Evolutionary conservation across 2,329 filamentous ascomycete species (phyloP), one percentile per base, ranked within the genome.

Genomic region (Colletotrichum costaricense): DNA sequence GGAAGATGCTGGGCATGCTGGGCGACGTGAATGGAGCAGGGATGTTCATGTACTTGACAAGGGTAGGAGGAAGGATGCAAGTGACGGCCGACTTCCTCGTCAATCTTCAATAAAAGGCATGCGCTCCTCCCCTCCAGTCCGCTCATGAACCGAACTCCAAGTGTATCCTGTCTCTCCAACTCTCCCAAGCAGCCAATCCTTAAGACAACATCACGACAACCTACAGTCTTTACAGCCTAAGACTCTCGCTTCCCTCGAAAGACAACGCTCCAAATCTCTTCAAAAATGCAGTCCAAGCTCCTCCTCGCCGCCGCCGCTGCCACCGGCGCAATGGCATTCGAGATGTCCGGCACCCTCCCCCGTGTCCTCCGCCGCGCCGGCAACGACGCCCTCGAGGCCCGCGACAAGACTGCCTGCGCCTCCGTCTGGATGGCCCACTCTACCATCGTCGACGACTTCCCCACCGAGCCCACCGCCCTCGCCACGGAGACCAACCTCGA

Each of bases 401-500:
- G 73, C 66, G 70, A 71, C 52, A 26, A 65, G 19, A 14, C 38
- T n/a, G 52, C 42, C n/a, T 75, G 73, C 63, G 6, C 42, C 3
- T 72, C 76, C 12, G 75, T 72, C 64, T 77, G 69, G 52, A 16
- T 63, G 4, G 49, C 67, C 2, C 38, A 79, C 38, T 49, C 65
- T 14, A 73, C 74, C 9, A 57, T 76, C 52, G 73, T 74, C 59
- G 26, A 65, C 8, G 59, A 74, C 12, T 63, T 80, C 35, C 63
- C 77, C 46, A 66, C 72, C n/a, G 33, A 67, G 8, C 55, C 79
- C n/a, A 74, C 75, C 16, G 35, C 66, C 28, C 58, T 33, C 76
- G 35, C 78, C 77, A 52, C 78, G 75, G 1, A 73, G 74, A 80
- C 78, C 9, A 42, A 74, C 16, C 2, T 63, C 56, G 58, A 63